Percentiles rank a stretch among this genome's conserved stretches.
Evolutionary conservation across 2,329 filamentous ascomycete species (phyloP).

Genomic region (Boeremia lycopersici): DNA sequence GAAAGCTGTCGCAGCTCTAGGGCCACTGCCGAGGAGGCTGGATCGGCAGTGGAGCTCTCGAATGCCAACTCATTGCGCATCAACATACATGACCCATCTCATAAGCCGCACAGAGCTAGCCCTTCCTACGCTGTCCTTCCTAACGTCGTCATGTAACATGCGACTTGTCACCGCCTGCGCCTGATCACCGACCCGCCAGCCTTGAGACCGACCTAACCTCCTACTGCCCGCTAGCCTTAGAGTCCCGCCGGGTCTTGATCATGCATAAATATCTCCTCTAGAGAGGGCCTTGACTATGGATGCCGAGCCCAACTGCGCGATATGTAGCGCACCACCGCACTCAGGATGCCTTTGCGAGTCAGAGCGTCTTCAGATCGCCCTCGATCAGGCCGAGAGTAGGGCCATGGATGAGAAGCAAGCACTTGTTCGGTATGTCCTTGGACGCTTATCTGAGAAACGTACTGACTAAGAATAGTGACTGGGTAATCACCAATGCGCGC

Average conservation of each 20-base stretch:
- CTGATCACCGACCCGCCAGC: slow-evolving; percentile 33
- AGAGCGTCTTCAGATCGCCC: slow-evolving; percentile 48
- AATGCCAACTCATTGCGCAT: slow-evolving; percentile 49
- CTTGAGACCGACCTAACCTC: slow-evolving; percentile 24
- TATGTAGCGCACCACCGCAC: slow-evolving; percentile 48
- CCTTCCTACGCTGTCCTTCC: slow-evolving; percentile 29
- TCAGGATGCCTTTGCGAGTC: slow-evolving; percentile 49
- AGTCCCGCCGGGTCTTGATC: slow-evolving; percentile 25
- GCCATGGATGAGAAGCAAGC: slow-evolving; percentile 45
- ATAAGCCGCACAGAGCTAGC: slow-evolving; percentile 45
- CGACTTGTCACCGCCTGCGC: slow-evolving; percentile 46
- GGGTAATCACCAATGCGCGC: slow-evolving; percentile 54
- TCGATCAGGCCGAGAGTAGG: slow-evolving; percentile 48
- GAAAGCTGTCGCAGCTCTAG: not conserved
- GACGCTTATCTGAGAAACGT: not conserved
- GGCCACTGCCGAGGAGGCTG: slow-evolving; percentile 18
- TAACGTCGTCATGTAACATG: slow-evolving; percentile 47
- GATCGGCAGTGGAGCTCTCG: slow-evolving; percentile 31
- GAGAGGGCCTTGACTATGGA: slow-evolving; percentile 42
- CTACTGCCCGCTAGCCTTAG: slow-evolving; percentile 1
- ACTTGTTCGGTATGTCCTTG: slow-evolving; percentile 40
- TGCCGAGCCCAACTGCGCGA: slow-evolving; percentile 48
- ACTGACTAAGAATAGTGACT: slow-evolving; percentile 48
- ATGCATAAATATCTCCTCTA: slow-evolving; percentile 36
- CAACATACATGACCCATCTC: slow-evolving; percentile 32